These are phyloP conservation scores for Poa annua DNA, from an alignment of 176 grass and related monocot genomes.

Conservation along the genomic window DNA sequence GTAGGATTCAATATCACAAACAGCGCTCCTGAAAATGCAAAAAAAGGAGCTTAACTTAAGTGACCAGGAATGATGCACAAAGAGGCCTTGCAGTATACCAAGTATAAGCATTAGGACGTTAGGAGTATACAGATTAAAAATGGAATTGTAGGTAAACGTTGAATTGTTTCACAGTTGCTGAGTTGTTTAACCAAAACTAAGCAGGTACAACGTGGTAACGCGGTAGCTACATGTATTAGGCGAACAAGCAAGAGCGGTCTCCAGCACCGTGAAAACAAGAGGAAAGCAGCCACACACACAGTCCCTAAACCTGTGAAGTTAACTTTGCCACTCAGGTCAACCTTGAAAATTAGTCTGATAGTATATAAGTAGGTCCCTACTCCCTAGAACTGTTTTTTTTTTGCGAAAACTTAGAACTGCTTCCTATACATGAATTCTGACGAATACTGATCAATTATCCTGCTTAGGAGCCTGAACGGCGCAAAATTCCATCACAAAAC, in stretches of 20 bases:
- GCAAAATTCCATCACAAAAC: no score
- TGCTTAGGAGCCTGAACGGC: neutral
- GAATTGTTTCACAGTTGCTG: neutral
- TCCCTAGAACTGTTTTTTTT: neutral
- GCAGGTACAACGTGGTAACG: neutral
- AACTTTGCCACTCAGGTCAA: neutral
- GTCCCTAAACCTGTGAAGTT: neutral
- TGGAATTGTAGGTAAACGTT: neutral
- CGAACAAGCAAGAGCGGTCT: neutral
- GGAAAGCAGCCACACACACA: neutral
- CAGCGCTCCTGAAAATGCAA: slow-evolving; percentile 65
- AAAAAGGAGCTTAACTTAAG: neutral
- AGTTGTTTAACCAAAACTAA: neutral
- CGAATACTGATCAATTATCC: neutral
- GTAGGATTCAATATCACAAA: slow-evolving; percentile 74
- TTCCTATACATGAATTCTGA: neutral
- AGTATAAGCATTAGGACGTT: neutral
- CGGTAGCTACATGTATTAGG: neutral
- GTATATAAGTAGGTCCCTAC: no score
- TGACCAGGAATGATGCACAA: neutral
- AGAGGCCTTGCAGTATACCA: neutral
- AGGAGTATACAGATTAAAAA: neutral
- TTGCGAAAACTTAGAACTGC: neutral
- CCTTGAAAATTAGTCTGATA: neutral
- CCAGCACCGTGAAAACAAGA: neutral